Conservation (phyloP, 495 filamentous ascomycete genomes). For the Penicillium odoratum region DNA sequence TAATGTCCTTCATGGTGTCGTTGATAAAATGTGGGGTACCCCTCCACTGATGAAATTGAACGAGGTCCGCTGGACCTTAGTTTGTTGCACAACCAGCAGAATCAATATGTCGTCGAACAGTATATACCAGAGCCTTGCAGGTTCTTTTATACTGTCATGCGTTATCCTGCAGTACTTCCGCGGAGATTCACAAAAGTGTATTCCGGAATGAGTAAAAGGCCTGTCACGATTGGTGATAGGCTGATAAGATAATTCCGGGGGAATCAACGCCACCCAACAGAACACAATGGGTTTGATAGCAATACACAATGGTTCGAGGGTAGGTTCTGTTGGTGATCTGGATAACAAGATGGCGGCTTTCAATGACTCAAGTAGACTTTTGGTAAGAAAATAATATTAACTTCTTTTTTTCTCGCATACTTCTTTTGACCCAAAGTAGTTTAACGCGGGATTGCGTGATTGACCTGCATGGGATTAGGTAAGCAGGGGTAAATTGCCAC, state of each 20-base stretch:
- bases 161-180: slow-evolving; percentile 22
- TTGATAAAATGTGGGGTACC: slow-evolving; percentile 20
- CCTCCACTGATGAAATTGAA: slow-evolving; percentile 13
- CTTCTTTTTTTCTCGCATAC: slow-evolving; percentile 21
- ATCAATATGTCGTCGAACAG: neutral
- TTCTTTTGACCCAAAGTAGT: slow-evolving; percentile 16
- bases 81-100: neutral
- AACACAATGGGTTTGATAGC: neutral
- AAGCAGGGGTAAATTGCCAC: slow-evolving; percentile 8
- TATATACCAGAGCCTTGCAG: neutral
- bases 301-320: neutral
- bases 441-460: slow-evolving; percentile 28
- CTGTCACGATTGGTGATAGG: slow-evolving; percentile 29
- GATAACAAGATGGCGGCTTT: neutral
- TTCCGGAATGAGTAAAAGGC: slow-evolving; percentile 27
- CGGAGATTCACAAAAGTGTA: slow-evolving; percentile 28
- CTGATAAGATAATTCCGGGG: slow-evolving; percentile 22
- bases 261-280: neutral
- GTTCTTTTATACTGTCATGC: neutral
- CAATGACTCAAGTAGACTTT: neutral
- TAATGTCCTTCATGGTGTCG: slow-evolving; percentile 38
- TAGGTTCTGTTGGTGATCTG: neutral
- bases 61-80: neutral
- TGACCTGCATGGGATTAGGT: slow-evolving; percentile 12
- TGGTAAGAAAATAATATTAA: neutral